Evolutionary conservation across 306 rosid species (phyloP).

Genomic region (Hylodesmum podocarpum): DNA sequence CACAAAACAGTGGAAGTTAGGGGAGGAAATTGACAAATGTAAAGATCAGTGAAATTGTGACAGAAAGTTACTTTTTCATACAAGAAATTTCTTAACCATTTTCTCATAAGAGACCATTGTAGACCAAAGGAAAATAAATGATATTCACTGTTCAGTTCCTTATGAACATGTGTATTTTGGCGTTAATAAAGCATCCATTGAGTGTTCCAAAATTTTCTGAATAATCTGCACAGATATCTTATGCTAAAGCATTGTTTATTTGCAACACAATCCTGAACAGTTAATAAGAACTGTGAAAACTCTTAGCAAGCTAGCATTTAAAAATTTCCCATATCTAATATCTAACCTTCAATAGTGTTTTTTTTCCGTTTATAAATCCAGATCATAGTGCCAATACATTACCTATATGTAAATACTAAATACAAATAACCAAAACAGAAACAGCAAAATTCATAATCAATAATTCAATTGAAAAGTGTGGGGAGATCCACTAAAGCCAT

Average conservation of each 20-base stretch:
- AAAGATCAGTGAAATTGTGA: slow-evolving; percentile 5
- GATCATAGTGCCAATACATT: slow-evolving; percentile 5
- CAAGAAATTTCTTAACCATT: background rate
- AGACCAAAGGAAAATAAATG: slow-evolving; percentile 11
- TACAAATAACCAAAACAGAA: slow-evolving; percentile 5
- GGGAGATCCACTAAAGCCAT: slow-evolving; percentile 44
- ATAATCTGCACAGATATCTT: background rate
- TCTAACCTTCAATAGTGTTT: background rate
- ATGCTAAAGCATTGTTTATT: background rate
- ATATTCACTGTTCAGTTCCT: background rate
- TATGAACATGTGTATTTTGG: slow-evolving; percentile 10
- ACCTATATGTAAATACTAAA: slow-evolving; percentile 4
- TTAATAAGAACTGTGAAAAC: background rate
- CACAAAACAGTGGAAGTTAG: background rate
- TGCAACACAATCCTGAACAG: slow-evolving; percentile 17
- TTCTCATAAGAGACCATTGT: background rate
- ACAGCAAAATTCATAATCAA: slow-evolving; percentile 8
- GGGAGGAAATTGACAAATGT: background rate
- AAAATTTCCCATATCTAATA: background rate
- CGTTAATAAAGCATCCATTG: background rate
- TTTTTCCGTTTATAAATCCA: slow-evolving; percentile 11
- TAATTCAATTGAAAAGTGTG: slow-evolving; percentile 6
- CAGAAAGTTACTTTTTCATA: background rate
- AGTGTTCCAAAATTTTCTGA: background rate
- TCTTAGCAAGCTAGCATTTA: background rate